Evolutionary conservation across 2,329 filamentous ascomycete species (phyloP), one percentile per base, ranked within the genome.

Genomic region (Trichoderma atroviride): DNA sequence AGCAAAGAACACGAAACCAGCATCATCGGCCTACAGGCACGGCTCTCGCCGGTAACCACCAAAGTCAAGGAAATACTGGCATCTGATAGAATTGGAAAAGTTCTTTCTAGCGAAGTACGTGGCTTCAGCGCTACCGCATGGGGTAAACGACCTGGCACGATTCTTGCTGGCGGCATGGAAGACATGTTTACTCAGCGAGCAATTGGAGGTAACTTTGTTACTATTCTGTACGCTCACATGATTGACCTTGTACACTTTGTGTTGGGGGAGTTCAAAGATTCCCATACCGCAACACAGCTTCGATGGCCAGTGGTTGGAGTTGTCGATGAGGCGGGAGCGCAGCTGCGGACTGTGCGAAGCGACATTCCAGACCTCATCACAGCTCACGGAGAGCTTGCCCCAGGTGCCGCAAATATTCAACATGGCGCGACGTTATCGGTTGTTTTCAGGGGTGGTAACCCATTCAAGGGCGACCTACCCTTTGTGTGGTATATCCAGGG

Each of bases 201-300:
- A 4, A 66, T 66, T 27, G 63, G 63, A 9, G 63, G 63, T 29
- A 66, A 66, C 13, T 55, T 58, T 10, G 40, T 66, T 19, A 50
- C 63, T 40, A 35, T 66, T 1, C 3, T 58, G 63, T 66, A 66
- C 11, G 63, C 63, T 19, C 63, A 66, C 63, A 66, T 66, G 63
- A 58, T 66, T n/a, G 63, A 66, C 6, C 63, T 66, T 2, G 53
- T 66, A n/a, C 63, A 66, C 29, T 66, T 40, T 37, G 37, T 66
- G 1, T 14, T 66, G 27, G 63, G 63, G 13, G 63, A 66, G 37
- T 66, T 58, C 14, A 66, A 66, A 4, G 29, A 58, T 2, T 58
- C 57, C 11, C 63, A 58, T 2, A 50, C 37, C 29, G 24, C 33
- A 2, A 29, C 57, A 19, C 63, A 66, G 27, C 57, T 66, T 31